A percentile compares a stretch with the other conserved stretches of the same genome.
phyloP scores from a whole-genome alignment of 345 rosid genomes.

The Eucalyptus pumila region DNA sequence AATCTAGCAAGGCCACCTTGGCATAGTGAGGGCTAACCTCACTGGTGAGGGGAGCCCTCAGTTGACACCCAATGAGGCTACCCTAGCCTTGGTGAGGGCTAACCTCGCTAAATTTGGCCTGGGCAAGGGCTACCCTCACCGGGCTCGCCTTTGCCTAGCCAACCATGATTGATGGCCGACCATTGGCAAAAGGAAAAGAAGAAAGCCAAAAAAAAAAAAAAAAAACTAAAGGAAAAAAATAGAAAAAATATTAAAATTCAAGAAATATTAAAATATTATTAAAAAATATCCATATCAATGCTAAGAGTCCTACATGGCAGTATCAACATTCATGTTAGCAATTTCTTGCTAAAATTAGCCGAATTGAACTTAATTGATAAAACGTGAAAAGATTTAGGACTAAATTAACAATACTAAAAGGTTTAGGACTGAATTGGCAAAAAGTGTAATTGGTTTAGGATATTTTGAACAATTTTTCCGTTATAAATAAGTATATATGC shows the following conservation, averaged over 20 bases:
- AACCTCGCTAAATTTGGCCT: rapidly evolving
- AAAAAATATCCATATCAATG: rapidly evolving
- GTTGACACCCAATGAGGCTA: rapidly evolving
- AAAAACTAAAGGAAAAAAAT: rapidly evolving
- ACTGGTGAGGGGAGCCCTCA: no score
- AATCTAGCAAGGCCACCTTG: rapidly evolving
- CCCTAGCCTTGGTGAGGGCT: no score
- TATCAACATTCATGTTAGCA: rapidly evolving
- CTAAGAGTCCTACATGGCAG: rapidly evolving
- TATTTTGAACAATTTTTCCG: no score
- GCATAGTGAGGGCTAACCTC: no score
- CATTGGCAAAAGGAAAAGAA: no score
- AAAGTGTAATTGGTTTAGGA: no score
- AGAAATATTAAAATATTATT: no score
- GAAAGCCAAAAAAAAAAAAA: no score
- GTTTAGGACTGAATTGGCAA: rapidly evolving
- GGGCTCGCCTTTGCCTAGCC: rapidly evolving
- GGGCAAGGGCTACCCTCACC: rapidly evolving
- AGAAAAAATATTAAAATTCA: no score
- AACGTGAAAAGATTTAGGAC: rapidly evolving
- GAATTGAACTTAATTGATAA: rapidly evolving
- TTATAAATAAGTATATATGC: not conserved
- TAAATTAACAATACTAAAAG: rapidly evolving
- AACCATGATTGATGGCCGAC: rapidly evolving
- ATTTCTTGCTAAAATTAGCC: no score